Evolutionary conservation across 371 early-diverging fungal species (phyloP).

Genomic region (Apophysomyces trapeziformis): DNA sequence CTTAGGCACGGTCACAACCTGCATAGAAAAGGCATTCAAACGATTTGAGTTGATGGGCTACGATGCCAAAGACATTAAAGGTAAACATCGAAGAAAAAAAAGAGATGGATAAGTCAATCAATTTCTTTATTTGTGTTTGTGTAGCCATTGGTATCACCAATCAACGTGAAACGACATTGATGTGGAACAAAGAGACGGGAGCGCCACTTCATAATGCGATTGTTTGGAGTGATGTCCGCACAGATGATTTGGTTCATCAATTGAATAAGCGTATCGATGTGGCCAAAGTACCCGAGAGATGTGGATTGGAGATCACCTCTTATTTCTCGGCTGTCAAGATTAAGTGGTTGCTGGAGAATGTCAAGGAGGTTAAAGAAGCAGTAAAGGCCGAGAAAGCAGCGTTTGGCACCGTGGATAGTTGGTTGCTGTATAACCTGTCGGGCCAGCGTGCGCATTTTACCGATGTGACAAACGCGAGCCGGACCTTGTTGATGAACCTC

Average conservation of each 20-base stretch:
- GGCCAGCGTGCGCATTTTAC: slow-evolving; percentile 77
- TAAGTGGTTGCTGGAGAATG: slow-evolving; percentile 87
- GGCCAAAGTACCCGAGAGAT: slow-evolving; percentile 51
- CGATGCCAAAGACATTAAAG: slow-evolving; percentile 61
- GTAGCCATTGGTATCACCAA: slow-evolving; percentile 89
- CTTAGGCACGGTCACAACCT: slow-evolving; percentile 63
- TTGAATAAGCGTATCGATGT: slow-evolving; percentile 53
- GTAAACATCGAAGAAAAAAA: slow-evolving; percentile 23
- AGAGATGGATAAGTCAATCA: neutral
- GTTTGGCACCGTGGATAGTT: slow-evolving; percentile 91
- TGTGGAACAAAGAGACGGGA: slow-evolving; percentile 83
- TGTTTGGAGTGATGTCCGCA: slow-evolving; percentile 91
- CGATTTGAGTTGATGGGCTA: slow-evolving; percentile 66
- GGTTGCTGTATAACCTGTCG: slow-evolving; percentile 86
- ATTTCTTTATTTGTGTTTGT: neutral
- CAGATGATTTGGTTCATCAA: slow-evolving; percentile 66
- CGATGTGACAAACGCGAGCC: slow-evolving; percentile 90
- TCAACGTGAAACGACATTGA: slow-evolving; percentile 91
- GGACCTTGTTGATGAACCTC: slow-evolving; percentile 90
- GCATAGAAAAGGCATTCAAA: slow-evolving; percentile 64
- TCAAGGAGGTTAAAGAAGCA: slow-evolving; percentile 55
- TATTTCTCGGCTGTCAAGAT: slow-evolving; percentile 91
- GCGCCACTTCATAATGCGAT: slow-evolving; percentile 82
- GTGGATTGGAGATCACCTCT: slow-evolving; percentile 88
- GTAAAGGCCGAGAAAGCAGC: slow-evolving; percentile 26